Conservation (phyloP, 1,284 basidiomycete species). For the Tilletia caries region DNA sequence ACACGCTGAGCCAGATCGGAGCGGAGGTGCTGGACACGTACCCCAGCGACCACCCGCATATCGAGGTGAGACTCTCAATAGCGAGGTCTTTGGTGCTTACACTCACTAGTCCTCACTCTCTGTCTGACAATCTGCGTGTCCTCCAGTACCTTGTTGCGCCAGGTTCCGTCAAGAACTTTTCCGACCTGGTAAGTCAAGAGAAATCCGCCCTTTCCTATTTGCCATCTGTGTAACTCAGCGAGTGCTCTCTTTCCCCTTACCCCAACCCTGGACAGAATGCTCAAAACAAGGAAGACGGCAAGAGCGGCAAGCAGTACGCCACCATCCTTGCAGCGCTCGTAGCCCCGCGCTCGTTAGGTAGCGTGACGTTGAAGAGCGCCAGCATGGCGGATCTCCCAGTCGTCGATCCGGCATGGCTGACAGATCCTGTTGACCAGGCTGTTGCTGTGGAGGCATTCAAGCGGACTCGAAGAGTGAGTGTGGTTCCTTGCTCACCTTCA, state of each 20-base stretch:
- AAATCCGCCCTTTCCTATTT: background rate
- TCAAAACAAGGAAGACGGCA: constrained; percentile 26
- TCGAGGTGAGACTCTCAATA: constrained; percentile 14
- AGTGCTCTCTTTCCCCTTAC: background rate
- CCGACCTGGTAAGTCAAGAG: constrained; percentile 21
- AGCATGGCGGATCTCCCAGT: constrained; percentile 55
- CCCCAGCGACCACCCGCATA: constrained; percentile 33
- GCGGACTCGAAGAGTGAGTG: constrained; percentile 19
- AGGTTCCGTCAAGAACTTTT: constrained; percentile 37
- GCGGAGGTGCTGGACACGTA: constrained; percentile 24
- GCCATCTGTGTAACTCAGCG: background rate
- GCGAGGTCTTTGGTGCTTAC: background rate
- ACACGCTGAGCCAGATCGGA: constrained; percentile 25
- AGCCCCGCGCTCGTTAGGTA: constrained; percentile 49
- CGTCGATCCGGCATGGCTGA: constrained; percentile 55
- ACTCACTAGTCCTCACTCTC: background rate
- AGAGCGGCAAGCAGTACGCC: constrained; percentile 23
- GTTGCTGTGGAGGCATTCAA: constrained; percentile 37
- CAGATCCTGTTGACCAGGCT: constrained; percentile 47
- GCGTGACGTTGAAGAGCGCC: constrained; percentile 53
- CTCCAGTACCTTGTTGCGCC: constrained; percentile 34
- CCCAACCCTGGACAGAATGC: background rate
- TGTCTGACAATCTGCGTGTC: background rate
- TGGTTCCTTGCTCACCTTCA: too few relatives aligned
- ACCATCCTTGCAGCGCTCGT: constrained; percentile 35